These are phyloP conservation scores for Citrus unshiu DNA, from an alignment of 345 rosid species.

Conservation along the genomic window DNA sequence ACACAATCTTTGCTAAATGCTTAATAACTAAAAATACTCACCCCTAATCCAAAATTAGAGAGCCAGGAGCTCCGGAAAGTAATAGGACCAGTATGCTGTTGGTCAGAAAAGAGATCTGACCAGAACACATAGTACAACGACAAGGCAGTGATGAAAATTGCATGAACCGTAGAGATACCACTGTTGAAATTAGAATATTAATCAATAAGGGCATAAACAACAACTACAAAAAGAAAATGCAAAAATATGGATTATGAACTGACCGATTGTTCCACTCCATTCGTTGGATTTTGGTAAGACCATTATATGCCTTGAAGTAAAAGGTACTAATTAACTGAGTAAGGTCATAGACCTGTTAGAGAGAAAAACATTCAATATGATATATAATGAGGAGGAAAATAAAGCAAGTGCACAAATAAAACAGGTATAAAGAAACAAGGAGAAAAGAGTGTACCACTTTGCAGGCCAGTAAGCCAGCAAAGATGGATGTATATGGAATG, in stretches of 20 bases:
- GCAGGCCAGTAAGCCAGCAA: conserved; percentile 70
- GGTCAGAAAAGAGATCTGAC: conserved; percentile 69
- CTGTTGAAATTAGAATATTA: conserved; percentile 36
- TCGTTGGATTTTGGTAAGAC: conserved; percentile 57
- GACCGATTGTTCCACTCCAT: conserved; percentile 91
- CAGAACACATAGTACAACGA: conserved; percentile 73
- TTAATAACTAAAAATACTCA: conserved; percentile 24
- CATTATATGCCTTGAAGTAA: conserved; percentile 54
- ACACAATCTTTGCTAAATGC: neutral
- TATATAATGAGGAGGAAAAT: neutral
- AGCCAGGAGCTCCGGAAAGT: conserved; percentile 61
- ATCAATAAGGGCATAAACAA: conserved; percentile 8
- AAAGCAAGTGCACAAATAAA: neutral
- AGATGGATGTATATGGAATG: conserved; percentile 72
- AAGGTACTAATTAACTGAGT: conserved; percentile 50
- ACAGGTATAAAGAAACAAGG: neutral
- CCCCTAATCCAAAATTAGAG: conserved; percentile 75
- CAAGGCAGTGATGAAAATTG: conserved; percentile 53
- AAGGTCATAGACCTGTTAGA: conserved; percentile 62
- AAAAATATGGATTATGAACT: conserved; percentile 5
- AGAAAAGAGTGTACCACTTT: conserved; percentile 58
- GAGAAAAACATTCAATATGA: neutral
- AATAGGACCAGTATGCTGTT: conserved; percentile 31
- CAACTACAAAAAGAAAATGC: neutral
- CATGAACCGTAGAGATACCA: conserved; percentile 77